Evolutionary conservation across 2,329 filamentous ascomycete species (phyloP).

Genomic region (Parastagonospora nodorum): DNA sequence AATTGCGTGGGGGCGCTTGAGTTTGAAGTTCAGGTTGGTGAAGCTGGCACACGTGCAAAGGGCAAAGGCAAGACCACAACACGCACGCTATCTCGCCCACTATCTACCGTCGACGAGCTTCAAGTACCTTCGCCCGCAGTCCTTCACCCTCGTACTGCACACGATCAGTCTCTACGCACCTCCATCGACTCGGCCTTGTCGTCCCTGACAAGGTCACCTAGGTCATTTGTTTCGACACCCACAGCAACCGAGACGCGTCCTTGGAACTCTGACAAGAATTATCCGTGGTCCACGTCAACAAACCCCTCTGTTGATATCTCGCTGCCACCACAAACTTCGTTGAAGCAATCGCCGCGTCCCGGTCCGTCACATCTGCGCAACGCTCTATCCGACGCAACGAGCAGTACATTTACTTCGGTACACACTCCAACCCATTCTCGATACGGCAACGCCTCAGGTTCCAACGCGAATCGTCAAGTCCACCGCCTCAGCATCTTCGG

Average conservation of each 20-base stretch:
- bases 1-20: constrained; percentile 9
- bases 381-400: constrained; percentile 31
- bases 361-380: constrained; percentile 39
- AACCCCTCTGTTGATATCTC: constrained; percentile 48
- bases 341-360: constrained; percentile 31
- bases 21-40: constrained; percentile 11
- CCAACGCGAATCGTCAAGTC: constrained; percentile 18
- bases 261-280: constrained; percentile 56
- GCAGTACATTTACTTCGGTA: constrained; percentile 23
- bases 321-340: constrained; percentile 41
- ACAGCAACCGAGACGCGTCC: constrained; percentile 47
- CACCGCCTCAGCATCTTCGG: constrained; percentile 29
- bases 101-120: constrained; percentile 27
- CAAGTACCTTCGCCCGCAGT: constrained; percentile 29
- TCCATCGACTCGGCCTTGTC: constrained; percentile 29
- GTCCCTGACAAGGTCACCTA: constrained; percentile 27
- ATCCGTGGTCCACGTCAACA: constrained; percentile 50
- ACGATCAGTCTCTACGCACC: constrained; percentile 17
- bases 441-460: constrained; percentile 14
- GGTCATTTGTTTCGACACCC: constrained; percentile 30
- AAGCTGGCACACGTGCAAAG: constrained; percentile 14
- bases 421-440: constrained; percentile 19
- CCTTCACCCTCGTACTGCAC: constrained; percentile 28
- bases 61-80: constrained; percentile 9
- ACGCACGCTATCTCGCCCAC: constrained; percentile 17